Conservation (phyloP, 495 filamentous ascomycete genomes). For the Xylaria intraflava region DNA sequence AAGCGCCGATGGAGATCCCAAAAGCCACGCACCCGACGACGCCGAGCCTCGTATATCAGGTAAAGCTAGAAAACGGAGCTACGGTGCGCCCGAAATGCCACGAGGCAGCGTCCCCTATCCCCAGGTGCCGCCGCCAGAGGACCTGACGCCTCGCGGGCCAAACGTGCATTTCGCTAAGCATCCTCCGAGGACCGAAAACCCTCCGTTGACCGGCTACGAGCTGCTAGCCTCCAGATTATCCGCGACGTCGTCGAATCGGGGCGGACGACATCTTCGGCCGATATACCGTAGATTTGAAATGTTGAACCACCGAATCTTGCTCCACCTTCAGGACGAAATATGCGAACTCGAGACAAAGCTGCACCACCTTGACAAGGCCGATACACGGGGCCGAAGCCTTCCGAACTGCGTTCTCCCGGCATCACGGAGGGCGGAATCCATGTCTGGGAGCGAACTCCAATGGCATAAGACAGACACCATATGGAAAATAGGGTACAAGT, state of each 20-base stretch:
- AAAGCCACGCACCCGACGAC: conserved; percentile 1
- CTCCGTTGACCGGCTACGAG: conserved; percentile 56
- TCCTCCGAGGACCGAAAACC: conserved; percentile 29
- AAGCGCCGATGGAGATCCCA: conserved; percentile 26
- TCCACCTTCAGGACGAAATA: conserved; percentile 84
- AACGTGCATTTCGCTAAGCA: conserved; percentile 23
- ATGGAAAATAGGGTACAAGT: conserved; percentile 63
- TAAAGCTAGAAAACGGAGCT: conserved; percentile 19
- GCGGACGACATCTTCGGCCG: conserved; percentile 45
- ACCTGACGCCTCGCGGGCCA: conserved; percentile 24
- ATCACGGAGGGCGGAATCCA: conserved; percentile 61
- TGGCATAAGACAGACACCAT: conserved; percentile 66
- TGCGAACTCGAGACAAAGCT: conserved; percentile 71
- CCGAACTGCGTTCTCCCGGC: conserved; percentile 51
- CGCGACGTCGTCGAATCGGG: conserved; percentile 20
- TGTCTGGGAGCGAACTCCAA: conserved; percentile 61
- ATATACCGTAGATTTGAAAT: conserved; percentile 82
- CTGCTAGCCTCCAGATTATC: conserved; percentile 58
- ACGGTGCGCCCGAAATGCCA: conserved; percentile 31
- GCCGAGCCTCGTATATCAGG: conserved; percentile 8
- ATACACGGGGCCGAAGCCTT: conserved; percentile 57
- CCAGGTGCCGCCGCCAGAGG: conserved; percentile 21
- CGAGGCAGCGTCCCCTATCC: conserved; percentile 24
- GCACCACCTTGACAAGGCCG: conserved; percentile 60
- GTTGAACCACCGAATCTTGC: conserved; percentile 75